Evolutionary conservation across 2,329 filamentous ascomycete species (phyloP), one percentile per base, ranked within the genome.

Genomic region (Colletotrichum sp.): DNA sequence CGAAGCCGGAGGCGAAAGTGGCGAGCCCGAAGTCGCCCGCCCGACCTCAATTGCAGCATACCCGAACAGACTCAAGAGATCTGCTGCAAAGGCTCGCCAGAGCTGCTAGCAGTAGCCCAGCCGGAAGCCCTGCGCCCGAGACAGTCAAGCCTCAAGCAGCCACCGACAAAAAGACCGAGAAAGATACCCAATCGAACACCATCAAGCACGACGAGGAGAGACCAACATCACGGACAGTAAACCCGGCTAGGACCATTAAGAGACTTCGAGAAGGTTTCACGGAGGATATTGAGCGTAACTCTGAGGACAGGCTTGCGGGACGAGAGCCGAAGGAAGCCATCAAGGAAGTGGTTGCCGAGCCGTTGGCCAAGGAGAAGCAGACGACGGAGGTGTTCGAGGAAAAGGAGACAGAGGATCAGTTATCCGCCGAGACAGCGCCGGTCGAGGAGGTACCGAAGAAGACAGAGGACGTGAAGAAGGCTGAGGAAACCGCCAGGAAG

Each of bases 1-100:
- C 52, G 5, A 67, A 72, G 12, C 73, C 77, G 16, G 78, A 68
- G 21, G 34, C 76, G 60, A 44, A 78, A 71, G 76, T 16, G 71
- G 59, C 57, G 75, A 75, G 55, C 67, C 60, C 64, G 55, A 64
- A 74, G 32, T 34, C 44, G 24, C 65, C 60, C 8, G 6, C 24
- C 18, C 44, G 73, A 49, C 65, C 52, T 13, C 18, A 44, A 9
- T 36, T 30, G 8, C 68, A 78, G 26, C 78, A 82, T 39, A 78
- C 79, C 8, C 80, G 81, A 21, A 84, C 83, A 26, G 87, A 90
- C 73, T 88, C 88, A 5, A 84, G 85, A 52, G 89, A 91, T 55
- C 74, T 91, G 60, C 82, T 91, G 66, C 87, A 87, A 75, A 86
- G 86, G 68, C 83, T 92, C 78, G 87, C 89, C 26, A 85, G 87